Evolutionary conservation across 2,329 filamentous ascomycete species (phyloP), one percentile per base, ranked within the genome.

Genomic region (Neofusicoccum ribis): DNA sequence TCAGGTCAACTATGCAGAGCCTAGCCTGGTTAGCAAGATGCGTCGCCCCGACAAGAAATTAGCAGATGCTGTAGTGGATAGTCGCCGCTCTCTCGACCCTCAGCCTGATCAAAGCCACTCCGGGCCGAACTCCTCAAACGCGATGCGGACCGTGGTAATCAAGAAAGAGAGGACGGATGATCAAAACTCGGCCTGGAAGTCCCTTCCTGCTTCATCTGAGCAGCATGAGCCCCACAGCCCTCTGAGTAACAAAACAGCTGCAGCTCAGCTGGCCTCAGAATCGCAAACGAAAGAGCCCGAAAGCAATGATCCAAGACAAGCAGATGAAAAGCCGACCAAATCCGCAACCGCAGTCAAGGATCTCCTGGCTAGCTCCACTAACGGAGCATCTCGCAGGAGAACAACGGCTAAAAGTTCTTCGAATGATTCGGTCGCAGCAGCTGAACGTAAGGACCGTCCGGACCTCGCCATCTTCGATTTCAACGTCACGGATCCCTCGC

Each of bases 1-100:
- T 17, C 76, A 79, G 39, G 81, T 83, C 56, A 83, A 79, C 71
- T 83, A 83, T 66, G 81, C 82, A 12, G 81, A 83, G 67, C 82
- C 82, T 1, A 82, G 76, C 56, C 72, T 84, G 15, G 74, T 75
- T 51, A 78, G 76, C 15, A 84, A 84, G 69, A 83, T 84, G 81
- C 75, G 82, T 20, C 76, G 82, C 31, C 80, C 81, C 1, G 76
- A 75, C 58, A 81, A 82, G 67, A 76, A 81, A 59, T 71, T 83
- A 62, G 78, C 79, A 1, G 81, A 83, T 68, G 82, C 82, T 1
- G 76, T 84, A 14, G 46, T 46, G 17, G 62, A 66, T 31, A 20
- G 63, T 34, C 49, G 68, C 51, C 44, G 59, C 14, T 64, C 63
- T 3, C 56, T 66, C 71, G 4, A 66, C 69, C 36, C 70, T 69